Base-by-base conservation (phyloP, 1,284 basidiomycete species). In the Puccinia novopanici region DNA sequence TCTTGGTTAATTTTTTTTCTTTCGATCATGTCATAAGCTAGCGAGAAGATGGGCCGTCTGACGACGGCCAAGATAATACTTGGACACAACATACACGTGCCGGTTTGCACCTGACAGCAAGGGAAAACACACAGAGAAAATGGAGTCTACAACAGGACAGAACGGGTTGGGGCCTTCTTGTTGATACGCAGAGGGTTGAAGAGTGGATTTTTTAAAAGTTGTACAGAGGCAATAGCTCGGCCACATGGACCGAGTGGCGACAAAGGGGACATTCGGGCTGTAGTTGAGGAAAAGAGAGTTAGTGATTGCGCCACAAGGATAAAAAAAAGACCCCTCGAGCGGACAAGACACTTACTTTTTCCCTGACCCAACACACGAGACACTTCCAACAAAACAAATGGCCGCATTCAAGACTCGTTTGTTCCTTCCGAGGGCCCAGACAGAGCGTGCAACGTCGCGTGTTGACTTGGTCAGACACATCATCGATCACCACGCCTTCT, bases 311-410 rank as follows among this genome's bases (percentile, higher is more conserved):
- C n/a, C n/a, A n/a, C n/a, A n/a, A n/a, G n/a, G n/a, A n/a, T n/a
- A n/a, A n/a, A n/a, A n/a, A n/a, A n/a, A n/a, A n/a, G n/a, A n/a
- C n/a, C 9, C 19, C 10, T 45, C 15, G 17, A 42, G 42, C 5
- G 37, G 27, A 71, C 42, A 59, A 13, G 61, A 13, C 24, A 37
- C 78, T 24, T 40, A 80, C 78, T 57, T 80, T 80, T 55, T 80
- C 78, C 67, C 19, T 59, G 6, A 80, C 71, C 78, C 78, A 80
- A 54, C 70, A 50, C 9, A 80, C 40, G 8, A 80, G 45, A 55
- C 78, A 80, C 67, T 34, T 80, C 78, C 78, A 80, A 34, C 78
- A 80, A 45, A 80, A 80, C 52, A 80, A 27, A 70, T 80, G 78
- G 30, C 78, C 78, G 48, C 78, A 80, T 55, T 80, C 78, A 22